Evolutionary conservation across 495 filamentous ascomycete species (phyloP).

Genomic region (Delitschia confertaspora): DNA sequence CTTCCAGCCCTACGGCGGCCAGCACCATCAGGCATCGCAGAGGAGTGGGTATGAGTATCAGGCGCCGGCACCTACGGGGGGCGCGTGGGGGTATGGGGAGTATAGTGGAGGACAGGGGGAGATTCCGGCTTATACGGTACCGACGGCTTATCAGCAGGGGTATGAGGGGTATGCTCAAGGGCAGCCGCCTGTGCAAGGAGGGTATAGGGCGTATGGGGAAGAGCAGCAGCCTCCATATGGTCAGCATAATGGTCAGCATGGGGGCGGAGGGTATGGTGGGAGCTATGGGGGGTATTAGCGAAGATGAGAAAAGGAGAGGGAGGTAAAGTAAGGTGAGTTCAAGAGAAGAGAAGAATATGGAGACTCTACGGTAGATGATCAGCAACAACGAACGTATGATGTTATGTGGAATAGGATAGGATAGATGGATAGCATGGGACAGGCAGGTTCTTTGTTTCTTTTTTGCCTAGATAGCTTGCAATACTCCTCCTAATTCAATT

Average conservation of each 20-base stretch:
- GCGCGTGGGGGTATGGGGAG: constrained; percentile 19
- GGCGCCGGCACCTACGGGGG: not conserved
- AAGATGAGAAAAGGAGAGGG: no score
- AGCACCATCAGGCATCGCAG: not conserved
- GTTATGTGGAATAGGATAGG: no score
- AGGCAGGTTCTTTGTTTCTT: no score
- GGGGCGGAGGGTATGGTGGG: constrained; percentile 14
- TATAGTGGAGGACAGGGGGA: constrained; percentile 16
- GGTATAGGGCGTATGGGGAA: not conserved
- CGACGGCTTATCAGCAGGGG: constrained; percentile 35
- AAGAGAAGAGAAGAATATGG: no score
- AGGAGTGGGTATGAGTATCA: not conserved
- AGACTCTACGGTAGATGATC: no score
- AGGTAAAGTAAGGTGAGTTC: no score
- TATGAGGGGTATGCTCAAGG: constrained; percentile 29
- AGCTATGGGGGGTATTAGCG: constrained; percentile 6
- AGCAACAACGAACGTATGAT: no score
- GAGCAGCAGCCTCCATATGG: constrained; percentile 1
- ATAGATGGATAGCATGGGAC: no score
- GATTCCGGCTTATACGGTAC: constrained; percentile 27
- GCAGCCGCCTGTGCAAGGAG: no score
- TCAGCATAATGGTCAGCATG: no score
- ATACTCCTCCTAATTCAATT: no score
- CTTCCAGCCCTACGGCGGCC: constrained; percentile 23
- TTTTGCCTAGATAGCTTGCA: no score